phyloP scores from a whole-genome alignment of 2,329 filamentous ascomycete genomes.

The Periconia sp. region DNA sequence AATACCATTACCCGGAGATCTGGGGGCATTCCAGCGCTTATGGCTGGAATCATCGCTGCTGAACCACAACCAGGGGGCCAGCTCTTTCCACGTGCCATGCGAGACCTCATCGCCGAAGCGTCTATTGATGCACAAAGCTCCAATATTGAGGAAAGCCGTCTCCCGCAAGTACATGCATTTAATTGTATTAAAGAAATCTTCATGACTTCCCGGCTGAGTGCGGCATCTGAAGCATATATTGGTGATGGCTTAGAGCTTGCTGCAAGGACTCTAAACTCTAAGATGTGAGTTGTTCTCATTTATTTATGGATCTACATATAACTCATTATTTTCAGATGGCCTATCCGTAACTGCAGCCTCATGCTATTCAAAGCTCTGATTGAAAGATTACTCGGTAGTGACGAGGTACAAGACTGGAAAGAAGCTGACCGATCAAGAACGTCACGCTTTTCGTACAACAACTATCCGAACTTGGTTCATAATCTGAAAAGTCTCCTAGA shows the following conservation, averaged over 20 bases:
- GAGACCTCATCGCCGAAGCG: conserved; percentile 66
- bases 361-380: conserved; percentile 88
- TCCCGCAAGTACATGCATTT: conserved; percentile 92
- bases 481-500: conserved; percentile 68
- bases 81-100: conserved; percentile 70
- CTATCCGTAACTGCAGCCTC: conserved; percentile 90
- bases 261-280: conserved; percentile 76
- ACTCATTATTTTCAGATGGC: conserved; percentile 67
- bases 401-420: conserved; percentile 67
- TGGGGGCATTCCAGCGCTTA: conserved; percentile 86
- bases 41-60: conserved; percentile 79
- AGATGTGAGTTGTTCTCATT: conserved; percentile 63
- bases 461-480: conserved; percentile 68
- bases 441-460: conserved; percentile 70
- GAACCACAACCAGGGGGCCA: conserved; percentile 62
- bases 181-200: conserved; percentile 95
- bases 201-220: conserved; percentile 77
- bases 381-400: conserved; percentile 77
- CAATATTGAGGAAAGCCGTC: conserved; percentile 61
- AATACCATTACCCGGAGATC: conserved; percentile 86
- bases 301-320: background rate
- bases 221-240: conserved; percentile 75
- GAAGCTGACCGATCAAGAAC: conserved; percentile 48
- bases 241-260: conserved; percentile 79
- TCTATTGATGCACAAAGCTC: conserved; percentile 60